Evolutionary conservation across 441 rosid genomes (phyloP), one percentile per base, ranked within the genome.

Genomic region (Adansonia madagascariensis): DNA sequence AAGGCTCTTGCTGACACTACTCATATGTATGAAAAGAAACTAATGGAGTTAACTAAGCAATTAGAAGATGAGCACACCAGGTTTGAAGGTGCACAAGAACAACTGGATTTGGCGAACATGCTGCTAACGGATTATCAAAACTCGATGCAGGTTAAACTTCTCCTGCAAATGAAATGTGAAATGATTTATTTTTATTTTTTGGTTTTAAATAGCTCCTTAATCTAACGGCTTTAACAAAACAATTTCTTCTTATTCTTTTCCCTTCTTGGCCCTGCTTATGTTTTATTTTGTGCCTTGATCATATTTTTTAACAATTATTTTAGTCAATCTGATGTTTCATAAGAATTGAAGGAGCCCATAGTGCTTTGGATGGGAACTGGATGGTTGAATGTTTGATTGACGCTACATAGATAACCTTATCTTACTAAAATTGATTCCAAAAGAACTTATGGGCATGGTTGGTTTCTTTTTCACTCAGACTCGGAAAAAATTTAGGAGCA

Each of bases 1-100:
- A 92, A 85, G 86, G 89, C 91, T 71, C 90, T 93, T 70, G 89
- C 86, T 2, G 97, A 92, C 77, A 89, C 91, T 79, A 89, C 89
- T 61, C 81, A 87, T 81, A 81, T 80, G 67, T 92, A 88, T 73
- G 98, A 95, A 88, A 85, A 86, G 80, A 92, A 89, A 85, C 85
- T 89, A 83, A 78, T 81, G 65, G 88, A 90, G 78, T 88, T 92
- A 64, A 84, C 79, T 59, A 87, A 86, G 86, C 85, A 90, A 81
- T 72, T 91, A 74, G 92, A 85, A 78, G 87, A 91, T 24, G 83
- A 85, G 74, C 84, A 84, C 83, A 78, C 85, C 43, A 75, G 83
- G 82, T 87, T 76, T 82, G 88, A 86, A 78, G 86, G 63, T 62
- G 83, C 82, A 46, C 87, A 85, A 84, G 91, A 95, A 75, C 90